Conservation (phyloP, 345 rosid genomes). For the Odontarrhena argentea region DNA sequence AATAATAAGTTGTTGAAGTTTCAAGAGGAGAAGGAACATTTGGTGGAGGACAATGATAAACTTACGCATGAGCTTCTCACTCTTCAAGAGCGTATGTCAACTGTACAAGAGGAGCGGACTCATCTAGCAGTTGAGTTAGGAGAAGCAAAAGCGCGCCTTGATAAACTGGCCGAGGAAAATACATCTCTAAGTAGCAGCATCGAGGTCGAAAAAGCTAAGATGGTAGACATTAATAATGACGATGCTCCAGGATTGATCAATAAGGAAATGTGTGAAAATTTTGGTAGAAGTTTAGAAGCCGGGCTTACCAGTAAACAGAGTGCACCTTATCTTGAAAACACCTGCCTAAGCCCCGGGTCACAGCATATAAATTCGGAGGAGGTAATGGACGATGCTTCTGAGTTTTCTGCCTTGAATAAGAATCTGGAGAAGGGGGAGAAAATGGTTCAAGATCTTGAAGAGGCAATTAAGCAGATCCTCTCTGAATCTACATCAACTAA, state of each 20-base stretch:
- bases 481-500: constrained; percentile 41
- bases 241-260: constrained; percentile 33
- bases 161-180: constrained; percentile 57
- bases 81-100: constrained; percentile 55
- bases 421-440: constrained; percentile 59
- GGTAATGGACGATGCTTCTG: constrained; percentile 46
- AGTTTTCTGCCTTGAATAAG: constrained; percentile 47
- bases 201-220: constrained; percentile 44
- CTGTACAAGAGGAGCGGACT: constrained; percentile 43
- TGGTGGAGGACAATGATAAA: constrained; percentile 55
- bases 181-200: constrained; percentile 48
- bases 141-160: constrained; percentile 47
- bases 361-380: constrained; percentile 40
- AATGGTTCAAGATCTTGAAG: constrained; percentile 59
- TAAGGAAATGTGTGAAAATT: constrained; percentile 39
- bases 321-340: constrained; percentile 39
- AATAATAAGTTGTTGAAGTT: constrained; percentile 55
- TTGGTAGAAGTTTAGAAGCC: constrained; percentile 35
- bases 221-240: constrained; percentile 43
- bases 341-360: constrained; percentile 31
- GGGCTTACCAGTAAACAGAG: constrained; percentile 26
- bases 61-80: constrained; percentile 57
- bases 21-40: constrained; percentile 54
- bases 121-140: constrained; percentile 51
- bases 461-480: constrained; percentile 53